Conservation (phyloP, 495 filamentous ascomycete species). For the Aspergillus sclerotioniger region DNA sequence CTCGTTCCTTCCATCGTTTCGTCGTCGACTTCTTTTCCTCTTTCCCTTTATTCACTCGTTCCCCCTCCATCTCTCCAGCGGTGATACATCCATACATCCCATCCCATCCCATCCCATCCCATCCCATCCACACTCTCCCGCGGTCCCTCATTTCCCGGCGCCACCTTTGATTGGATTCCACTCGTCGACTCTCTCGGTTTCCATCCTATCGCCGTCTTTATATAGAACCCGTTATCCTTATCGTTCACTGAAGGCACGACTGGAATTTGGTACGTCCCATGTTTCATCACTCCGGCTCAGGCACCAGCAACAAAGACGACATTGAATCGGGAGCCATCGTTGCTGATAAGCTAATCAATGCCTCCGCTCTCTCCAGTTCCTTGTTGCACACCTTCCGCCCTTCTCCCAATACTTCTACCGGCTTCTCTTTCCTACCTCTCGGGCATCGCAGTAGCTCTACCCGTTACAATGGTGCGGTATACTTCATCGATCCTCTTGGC, state of each 20-base stretch:
- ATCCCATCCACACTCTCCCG: constrained; percentile 9
- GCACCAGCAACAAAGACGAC: neutral
- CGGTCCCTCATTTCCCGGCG: constrained; percentile 21
- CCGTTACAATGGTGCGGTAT: constrained; percentile 35
- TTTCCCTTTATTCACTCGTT: neutral
- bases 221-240: neutral
- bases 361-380: neutral
- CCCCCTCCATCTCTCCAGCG: neutral
- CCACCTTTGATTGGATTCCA: constrained; percentile 8
- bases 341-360: neutral
- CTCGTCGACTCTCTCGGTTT: neutral
- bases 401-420: constrained; percentile 4
- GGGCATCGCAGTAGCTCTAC: neutral
- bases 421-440: neutral
- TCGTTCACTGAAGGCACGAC: neutral
- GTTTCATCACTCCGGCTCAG: neutral
- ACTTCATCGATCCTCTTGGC: constrained; percentile 34
- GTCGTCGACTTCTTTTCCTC: neutral
- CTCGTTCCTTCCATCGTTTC: constrained; percentile 9
- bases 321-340: neutral
- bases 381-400: neutral
- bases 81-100: constrained; percentile 1
- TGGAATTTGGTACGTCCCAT: constrained; percentile 10
- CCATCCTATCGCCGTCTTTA: neutral
- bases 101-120: too few relatives aligned